Base-by-base conservation (phyloP, 2,329 filamentous ascomycete genomes). In the Elsinoe arachidis region DNA sequence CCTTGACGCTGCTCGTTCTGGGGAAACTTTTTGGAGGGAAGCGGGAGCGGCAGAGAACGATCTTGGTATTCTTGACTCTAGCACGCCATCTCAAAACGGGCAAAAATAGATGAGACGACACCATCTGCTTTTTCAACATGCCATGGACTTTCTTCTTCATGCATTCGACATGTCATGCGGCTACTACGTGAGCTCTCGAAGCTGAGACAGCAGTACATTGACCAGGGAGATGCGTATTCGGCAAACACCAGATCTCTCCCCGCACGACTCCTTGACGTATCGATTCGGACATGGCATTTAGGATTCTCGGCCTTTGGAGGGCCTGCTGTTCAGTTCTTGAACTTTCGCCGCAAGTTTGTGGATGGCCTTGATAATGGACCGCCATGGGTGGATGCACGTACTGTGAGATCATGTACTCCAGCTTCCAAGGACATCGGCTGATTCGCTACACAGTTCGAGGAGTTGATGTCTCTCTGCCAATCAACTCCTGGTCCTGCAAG, bases 391-490 rank as follows among this genome's bases (percentile, higher is more conserved):
- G 49, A 53, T 15, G 34, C n/a, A 11, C 9, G 39, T 14, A 53
- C 49, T 2, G 33, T 51, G 15, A 15, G 21, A 34, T 47, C 15
- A 12, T 30, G 44, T 26, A n/a, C 44, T n/a, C 21, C 9, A n/a
- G 44, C 6, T 30, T 30, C 21, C n/a, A 19, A 14, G 21, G 12
- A 30, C 10, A 6, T 26, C 3, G 6, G 46, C 46, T 51, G 26
- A 51, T 35, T 35, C 17, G 46, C 12, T 14, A 2, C 14, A 17
- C 30, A 51, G 82, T 88, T 85, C 68, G 83, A 87, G 67, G 86
- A 89, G 64, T 76, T 89, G 0, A 89, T 90, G 68, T 84, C 82
- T 23, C 71, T 89, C 46, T 81, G 78, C 15, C 85, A 89, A 70
- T 82, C 82, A 1, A 74, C 88, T 1, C 83, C 82, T 0, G 86